Evolutionary conservation across 768 basidiomycete genomes (phyloP).

Genomic region (Polyporus arcularius): DNA sequence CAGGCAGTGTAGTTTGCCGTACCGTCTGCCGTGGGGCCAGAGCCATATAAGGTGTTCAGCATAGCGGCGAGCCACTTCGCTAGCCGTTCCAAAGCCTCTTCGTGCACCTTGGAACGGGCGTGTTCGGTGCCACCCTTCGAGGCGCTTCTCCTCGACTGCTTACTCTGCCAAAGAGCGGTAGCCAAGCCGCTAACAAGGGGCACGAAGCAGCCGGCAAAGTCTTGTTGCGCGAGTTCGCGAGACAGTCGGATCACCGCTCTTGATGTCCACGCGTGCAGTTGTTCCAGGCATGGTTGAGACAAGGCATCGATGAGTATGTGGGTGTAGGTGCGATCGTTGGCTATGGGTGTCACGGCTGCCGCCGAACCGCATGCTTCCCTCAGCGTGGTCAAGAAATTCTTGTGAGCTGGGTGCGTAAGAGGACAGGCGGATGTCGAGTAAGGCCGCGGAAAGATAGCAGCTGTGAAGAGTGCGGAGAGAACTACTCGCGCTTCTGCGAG

Average conservation of each 20-base stretch:
- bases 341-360: conserved; percentile 16
- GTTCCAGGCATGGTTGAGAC: conserved; percentile 9
- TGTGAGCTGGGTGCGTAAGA: conserved; percentile 47
- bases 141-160: not conserved
- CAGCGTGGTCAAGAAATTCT: conserved; percentile 48
- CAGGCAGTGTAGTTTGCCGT: conserved; percentile 14
- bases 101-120: not conserved
- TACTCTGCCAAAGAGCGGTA: not conserved
- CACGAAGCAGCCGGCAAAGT: conserved; percentile 36
- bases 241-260: conserved; percentile 42
- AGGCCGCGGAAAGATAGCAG: conserved; percentile 36
- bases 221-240: conserved; percentile 30
- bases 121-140: not conserved
- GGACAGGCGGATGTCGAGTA: conserved; percentile 15
- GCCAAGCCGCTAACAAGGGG: conserved; percentile 33
- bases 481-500: conserved; percentile 44
- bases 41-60: conserved; percentile 15
- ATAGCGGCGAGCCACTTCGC: conserved; percentile 30
- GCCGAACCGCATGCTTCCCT: conserved; percentile 39
- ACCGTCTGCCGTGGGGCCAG: not conserved
- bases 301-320: conserved; percentile 35
- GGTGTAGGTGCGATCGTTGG: conserved; percentile 35
- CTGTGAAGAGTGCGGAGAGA: conserved; percentile 42
- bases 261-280: conserved; percentile 41
- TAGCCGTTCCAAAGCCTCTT: conserved; percentile 14